Conservation (phyloP, 2,329 filamentous ascomycete genomes). For the Hymenoscyphus fraxineus region DNA sequence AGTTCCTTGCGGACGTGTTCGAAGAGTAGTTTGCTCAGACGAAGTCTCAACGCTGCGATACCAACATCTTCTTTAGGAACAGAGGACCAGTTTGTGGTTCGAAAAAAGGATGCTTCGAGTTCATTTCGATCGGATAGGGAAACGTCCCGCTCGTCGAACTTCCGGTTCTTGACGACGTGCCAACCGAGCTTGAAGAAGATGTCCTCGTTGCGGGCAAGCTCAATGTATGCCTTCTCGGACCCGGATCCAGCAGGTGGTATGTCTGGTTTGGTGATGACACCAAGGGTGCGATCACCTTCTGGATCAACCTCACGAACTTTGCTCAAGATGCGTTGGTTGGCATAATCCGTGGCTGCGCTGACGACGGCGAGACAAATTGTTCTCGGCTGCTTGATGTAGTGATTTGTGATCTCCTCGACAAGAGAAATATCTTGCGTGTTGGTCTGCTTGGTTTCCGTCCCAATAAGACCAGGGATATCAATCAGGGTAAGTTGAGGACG, state of each 20-base stretch:
- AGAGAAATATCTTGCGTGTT: slow-evolving; percentile 38
- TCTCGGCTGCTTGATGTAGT: slow-evolving; percentile 52
- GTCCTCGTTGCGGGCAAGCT: slow-evolving; percentile 41
- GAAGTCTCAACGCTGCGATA: background rate
- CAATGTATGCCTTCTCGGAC: slow-evolving; percentile 35
- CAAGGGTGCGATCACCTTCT: slow-evolving; percentile 39
- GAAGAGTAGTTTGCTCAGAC: slow-evolving; percentile 14
- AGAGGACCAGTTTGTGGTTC: slow-evolving; percentile 29
- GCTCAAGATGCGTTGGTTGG: slow-evolving; percentile 55
- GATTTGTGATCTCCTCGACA: slow-evolving; percentile 46
- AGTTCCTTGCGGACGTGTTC: slow-evolving; percentile 14
- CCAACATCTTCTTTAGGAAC: slow-evolving; percentile 9
- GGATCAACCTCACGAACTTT: slow-evolving; percentile 42
- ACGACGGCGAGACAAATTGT: slow-evolving; percentile 55
- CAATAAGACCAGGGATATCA: slow-evolving; percentile 55
- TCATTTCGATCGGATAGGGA: slow-evolving; percentile 25
- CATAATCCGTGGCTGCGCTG: slow-evolving; percentile 56
- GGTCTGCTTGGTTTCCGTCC: slow-evolving; percentile 45
- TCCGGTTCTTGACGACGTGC: slow-evolving; percentile 46
- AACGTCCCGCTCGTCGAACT: slow-evolving; percentile 38
- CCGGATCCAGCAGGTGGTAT: slow-evolving; percentile 36
- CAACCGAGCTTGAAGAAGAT: slow-evolving; percentile 43
- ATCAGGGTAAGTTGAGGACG: slow-evolving; percentile 54
- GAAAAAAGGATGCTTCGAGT: slow-evolving; percentile 27
- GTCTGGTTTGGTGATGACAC: slow-evolving; percentile 59